phyloP scores from a whole-genome alignment of 179 eudicot species.

The Beta corolliflora region DNA sequence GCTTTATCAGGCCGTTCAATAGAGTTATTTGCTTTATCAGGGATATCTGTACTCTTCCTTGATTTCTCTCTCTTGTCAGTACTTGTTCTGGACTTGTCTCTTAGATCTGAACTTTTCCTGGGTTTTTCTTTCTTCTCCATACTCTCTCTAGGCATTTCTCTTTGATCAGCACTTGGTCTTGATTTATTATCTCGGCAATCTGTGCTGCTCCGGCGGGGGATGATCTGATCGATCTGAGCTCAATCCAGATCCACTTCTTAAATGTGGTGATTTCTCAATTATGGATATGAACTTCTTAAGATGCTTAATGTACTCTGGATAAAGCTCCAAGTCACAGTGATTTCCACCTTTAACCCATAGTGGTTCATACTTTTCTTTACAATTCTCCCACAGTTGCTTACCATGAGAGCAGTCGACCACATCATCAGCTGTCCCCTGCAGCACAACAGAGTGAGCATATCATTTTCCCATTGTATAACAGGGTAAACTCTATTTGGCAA shows the following conservation, averaged over 20 bases:
- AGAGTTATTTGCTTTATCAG: constrained; percentile 49
- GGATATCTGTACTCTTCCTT: constrained; percentile 55
- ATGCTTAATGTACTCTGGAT: constrained; percentile 85
- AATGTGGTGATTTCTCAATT: constrained; percentile 59
- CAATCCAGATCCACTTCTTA: constrained; percentile 44
- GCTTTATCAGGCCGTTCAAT: constrained; percentile 80
- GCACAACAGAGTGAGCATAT: constrained; percentile 11
- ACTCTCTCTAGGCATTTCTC: constrained; percentile 68
- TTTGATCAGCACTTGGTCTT: constrained; percentile 68
- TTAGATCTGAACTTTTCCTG: constrained; percentile 52
- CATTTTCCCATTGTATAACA: neutral
- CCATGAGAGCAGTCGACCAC: constrained; percentile 94
- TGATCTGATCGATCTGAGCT: constrained; percentile 50
- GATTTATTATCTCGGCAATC: constrained; percentile 65
- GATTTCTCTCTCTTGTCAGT: constrained; percentile 69
- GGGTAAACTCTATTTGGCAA: neutral
- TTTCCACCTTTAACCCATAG: constrained; percentile 90
- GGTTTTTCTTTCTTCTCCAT: constrained; percentile 69
- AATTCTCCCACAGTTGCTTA: constrained; percentile 84
- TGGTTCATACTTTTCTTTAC: constrained; percentile 90
- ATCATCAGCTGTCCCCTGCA: constrained; percentile 90
- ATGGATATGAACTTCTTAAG: constrained; percentile 81
- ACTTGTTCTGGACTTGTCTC: constrained; percentile 68
- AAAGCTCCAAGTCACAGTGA: constrained; percentile 90
- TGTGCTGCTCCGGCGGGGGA: constrained; percentile 60